Percentiles rank a stretch among this genome's conserved stretches.
phyloP scores from a whole-genome alignment of 306 rosid genomes.

The Pueraria montana region DNA sequence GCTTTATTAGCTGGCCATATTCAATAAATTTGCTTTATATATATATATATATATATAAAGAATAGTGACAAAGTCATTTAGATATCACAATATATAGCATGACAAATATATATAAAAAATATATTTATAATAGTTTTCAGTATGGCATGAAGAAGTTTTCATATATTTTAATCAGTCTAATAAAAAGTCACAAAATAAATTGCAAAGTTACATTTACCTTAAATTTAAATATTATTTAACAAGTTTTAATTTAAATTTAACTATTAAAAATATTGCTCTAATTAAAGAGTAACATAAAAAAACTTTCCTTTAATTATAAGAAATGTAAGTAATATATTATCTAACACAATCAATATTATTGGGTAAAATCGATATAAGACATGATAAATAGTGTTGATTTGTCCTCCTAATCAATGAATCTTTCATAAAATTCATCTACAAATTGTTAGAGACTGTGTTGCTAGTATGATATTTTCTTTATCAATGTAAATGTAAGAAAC shows the following conservation, averaged over 20 bases:
- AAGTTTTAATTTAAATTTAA: background rate
- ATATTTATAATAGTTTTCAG: no score
- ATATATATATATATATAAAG: no score
- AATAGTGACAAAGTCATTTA: background rate
- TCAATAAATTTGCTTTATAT: background rate
- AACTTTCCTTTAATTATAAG: background rate
- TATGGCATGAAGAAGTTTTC: background rate
- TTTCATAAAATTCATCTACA: no score
- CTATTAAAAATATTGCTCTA: background rate
- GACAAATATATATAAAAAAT: background rate
- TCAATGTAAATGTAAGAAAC: background rate
- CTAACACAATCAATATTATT: no score
- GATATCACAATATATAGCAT: background rate
- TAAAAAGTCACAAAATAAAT: background rate
- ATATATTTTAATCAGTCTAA: background rate
- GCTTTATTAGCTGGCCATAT: background rate
- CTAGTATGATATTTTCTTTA: background rate
- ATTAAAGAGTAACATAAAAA: no score
- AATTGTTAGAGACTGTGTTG: no score
- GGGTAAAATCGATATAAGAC: no score
- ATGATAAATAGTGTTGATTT: no score
- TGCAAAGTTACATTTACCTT: background rate
- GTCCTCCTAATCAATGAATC: no score
- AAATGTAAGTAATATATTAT: no score
- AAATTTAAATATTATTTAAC: background rate